Evolutionary conservation across 2,329 filamentous ascomycete species (phyloP).

Genomic region (Penicillium janthinellum): DNA sequence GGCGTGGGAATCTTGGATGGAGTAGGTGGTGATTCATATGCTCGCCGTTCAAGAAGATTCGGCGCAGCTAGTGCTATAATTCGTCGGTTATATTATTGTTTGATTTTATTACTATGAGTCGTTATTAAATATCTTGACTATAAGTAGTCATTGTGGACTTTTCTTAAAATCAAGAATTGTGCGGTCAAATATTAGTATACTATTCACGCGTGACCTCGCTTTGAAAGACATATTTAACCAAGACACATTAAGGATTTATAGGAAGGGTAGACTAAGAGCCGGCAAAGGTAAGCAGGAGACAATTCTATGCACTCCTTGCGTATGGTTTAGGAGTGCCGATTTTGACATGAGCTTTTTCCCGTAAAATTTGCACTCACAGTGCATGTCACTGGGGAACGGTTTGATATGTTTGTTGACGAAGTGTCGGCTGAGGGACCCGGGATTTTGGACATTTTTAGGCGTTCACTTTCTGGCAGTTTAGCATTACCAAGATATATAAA

Average conservation of each 20-base stretch:
- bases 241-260: constrained; percentile 2
- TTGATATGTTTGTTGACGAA: constrained; percentile 26
- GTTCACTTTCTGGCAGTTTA: constrained; percentile 16
- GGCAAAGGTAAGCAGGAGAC: constrained; percentile 15
- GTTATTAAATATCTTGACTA: not conserved
- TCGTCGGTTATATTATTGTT: no score
- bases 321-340: not conserved
- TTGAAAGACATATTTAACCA: not conserved
- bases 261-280: constrained; percentile 14
- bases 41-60: no score
- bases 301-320: constrained; percentile 1
- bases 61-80: no score
- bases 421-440: constrained; percentile 25
- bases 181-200: constrained; percentile 6
- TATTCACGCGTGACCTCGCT: constrained; percentile 5
- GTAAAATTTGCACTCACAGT: constrained; percentile 15
- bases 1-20: no score
- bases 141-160: constrained; percentile 5
- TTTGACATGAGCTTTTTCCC: not conserved
- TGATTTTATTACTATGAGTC: no score
- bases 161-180: constrained; percentile 9
- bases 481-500: constrained; percentile 25
- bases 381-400: constrained; percentile 21
- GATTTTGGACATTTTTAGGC: constrained; percentile 17
- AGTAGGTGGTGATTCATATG: no score